Evolutionary conservation across 2,329 filamentous ascomycete species (phyloP), one percentile per base, ranked within the genome.

Genomic region (Thelonectria rubi): DNA sequence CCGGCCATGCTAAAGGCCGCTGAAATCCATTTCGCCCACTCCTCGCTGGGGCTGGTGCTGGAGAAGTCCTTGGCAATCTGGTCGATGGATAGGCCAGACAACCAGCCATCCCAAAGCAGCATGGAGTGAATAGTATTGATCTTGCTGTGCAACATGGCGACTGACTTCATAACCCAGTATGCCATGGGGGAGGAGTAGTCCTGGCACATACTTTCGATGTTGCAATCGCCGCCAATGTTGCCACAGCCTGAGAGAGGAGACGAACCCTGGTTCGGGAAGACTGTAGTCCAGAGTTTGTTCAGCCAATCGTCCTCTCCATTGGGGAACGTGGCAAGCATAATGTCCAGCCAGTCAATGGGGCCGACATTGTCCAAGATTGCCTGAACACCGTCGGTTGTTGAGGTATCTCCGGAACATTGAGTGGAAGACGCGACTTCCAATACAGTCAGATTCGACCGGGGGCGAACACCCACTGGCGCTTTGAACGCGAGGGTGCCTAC

Each of bases 1-100:
- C 52, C 43, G 14, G 52, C 52, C 52, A 55, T 55, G 42, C 52
- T 55, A 10, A 55, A 55, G 26, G 52, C 52, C n/a, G 52, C 52
- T 5, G 52, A 26, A 12, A 55, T n/a, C 52, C 52, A 55, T 32
- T 47, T 55, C 9, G 52, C 52, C 40, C 40, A 55, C 3, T 55
- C 52, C 30, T 55, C 18, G 42, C 32, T 55, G 11, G 52, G 52
- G 10, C 6, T 17, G 14, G 40, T 46, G 17, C 40, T 46, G 9
- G 52, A 55, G 14, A 55, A 55, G 42, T 55, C 52, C 42, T 47
- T 32, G 17, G 52, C 40, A 17, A 55, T 55, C 18, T 55, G 52
- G 15, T 55, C 52, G 10, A 55, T 55, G 8, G 52, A 55, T 4
- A 55, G 43, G n/a, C 52, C 52, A 17, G 52, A 26, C 26, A 55